Evolutionary conservation across 495 filamentous ascomycete genomes (phyloP).

Genomic region (Annulohypoxylon bovei): DNA sequence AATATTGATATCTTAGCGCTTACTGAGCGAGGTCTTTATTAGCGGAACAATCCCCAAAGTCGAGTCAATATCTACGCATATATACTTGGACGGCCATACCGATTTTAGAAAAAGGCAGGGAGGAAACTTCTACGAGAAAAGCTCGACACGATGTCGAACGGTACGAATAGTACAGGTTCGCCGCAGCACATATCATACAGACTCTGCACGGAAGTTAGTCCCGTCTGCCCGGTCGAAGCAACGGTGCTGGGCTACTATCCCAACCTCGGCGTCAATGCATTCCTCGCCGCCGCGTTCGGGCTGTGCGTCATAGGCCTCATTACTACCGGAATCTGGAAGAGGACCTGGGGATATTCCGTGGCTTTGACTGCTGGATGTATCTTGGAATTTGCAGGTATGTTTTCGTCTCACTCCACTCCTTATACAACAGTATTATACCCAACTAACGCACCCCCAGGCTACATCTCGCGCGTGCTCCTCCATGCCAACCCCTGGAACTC

Average conservation of each 20-base stretch:
- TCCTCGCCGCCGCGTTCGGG: conserved; percentile 67
- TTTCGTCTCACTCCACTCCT: background rate
- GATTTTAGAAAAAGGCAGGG: background rate
- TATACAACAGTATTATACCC: background rate
- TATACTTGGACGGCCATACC: background rate
- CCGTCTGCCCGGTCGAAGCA: conserved; percentile 64
- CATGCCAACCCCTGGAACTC: conserved; percentile 68
- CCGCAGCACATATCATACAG: conserved; percentile 44
- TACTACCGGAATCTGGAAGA: conserved; percentile 63
- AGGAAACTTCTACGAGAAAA: background rate
- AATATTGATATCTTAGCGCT: conserved; percentile 10
- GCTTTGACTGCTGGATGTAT: conserved; percentile 61
- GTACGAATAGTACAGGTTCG: conserved; percentile 32
- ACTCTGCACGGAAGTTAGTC: conserved; percentile 59
- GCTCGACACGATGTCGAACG: conserved; percentile 31
- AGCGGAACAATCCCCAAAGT: background rate
- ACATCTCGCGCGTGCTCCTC: conserved; percentile 69
- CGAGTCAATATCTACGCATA: background rate
- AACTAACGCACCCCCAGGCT: conserved; percentile 52
- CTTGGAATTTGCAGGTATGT: conserved; percentile 52
- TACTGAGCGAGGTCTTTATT: conserved; percentile 3
- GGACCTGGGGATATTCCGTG: conserved; percentile 69
- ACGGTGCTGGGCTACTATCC: conserved; percentile 77
- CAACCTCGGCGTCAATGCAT: conserved; percentile 68
- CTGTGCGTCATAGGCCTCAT: conserved; percentile 60